These are phyloP conservation scores for Luffa acutangula DNA, from an alignment of 306 rosid genomes.

Conservation along the genomic window DNA sequence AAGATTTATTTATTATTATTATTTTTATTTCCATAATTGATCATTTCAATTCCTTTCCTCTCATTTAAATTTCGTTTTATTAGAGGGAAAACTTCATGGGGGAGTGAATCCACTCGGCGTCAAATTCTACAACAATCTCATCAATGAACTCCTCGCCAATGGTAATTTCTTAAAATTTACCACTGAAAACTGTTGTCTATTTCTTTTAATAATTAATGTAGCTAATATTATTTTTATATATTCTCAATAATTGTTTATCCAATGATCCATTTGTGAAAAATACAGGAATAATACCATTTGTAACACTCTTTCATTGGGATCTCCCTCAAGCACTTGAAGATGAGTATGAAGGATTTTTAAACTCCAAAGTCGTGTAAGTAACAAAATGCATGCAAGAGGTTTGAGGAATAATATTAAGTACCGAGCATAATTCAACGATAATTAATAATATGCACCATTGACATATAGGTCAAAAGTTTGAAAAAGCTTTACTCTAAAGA, in stretches of 20 bases:
- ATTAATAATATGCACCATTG: too few relatives aligned
- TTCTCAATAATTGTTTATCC: neutral
- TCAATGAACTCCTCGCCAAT: conserved; percentile 25
- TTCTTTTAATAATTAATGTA: too few relatives aligned
- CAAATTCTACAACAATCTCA: conserved; percentile 28
- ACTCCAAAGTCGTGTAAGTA: conserved; percentile 25
- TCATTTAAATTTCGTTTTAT: neutral
- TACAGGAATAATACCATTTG: conserved; percentile 24
- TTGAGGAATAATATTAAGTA: too few relatives aligned
- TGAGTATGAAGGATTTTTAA: conserved; percentile 23
- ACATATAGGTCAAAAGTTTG: too few relatives aligned
- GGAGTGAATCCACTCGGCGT: conserved; percentile 28
- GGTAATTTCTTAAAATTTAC: neutral
- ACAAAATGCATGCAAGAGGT: too few relatives aligned
- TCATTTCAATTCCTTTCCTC: neutral
- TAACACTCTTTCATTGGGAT: conserved; percentile 29
- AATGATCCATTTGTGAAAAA: neutral
- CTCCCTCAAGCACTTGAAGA: conserved; percentile 33
- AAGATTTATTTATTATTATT: neutral
- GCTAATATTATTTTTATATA: neutral
- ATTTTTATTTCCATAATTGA: neutral
- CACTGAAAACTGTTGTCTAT: too few relatives aligned
- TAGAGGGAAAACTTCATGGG: conserved; percentile 28
- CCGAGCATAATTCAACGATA: too few relatives aligned
- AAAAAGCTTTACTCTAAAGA: too few relatives aligned